Evolutionary conservation across 192 early-diverging fungal genomes (phyloP).

Genomic region (Rhizoclosmatium globosum): DNA sequence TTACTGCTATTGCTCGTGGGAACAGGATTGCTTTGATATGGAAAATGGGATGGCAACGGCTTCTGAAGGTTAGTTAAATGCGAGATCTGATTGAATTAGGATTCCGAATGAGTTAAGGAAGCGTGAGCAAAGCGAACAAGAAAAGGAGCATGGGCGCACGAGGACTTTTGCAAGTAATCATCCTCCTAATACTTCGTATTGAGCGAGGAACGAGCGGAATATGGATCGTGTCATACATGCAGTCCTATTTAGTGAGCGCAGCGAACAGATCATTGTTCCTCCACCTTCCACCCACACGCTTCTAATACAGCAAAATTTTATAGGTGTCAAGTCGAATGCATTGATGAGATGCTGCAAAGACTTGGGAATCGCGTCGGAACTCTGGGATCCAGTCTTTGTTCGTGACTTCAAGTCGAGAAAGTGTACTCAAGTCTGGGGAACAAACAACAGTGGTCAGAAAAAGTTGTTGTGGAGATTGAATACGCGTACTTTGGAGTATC

Average conservation of each 20-base stretch:
- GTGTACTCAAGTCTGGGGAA: slow-evolving; percentile 80
- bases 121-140: too few relatives aligned
- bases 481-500: slow-evolving; percentile 71
- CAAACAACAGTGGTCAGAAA: slow-evolving; percentile 76
- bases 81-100: too few relatives aligned
- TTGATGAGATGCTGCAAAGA: slow-evolving; percentile 98
- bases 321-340: slow-evolving; percentile 84
- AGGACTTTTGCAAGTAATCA: neutral
- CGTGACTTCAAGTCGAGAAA: slow-evolving; percentile 84
- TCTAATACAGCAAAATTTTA: neutral
- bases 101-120: too few relatives aligned
- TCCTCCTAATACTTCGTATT: too few relatives aligned
- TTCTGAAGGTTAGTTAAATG: slow-evolving; percentile 64
- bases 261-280: too few relatives aligned
- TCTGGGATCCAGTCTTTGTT: slow-evolving; percentile 94
- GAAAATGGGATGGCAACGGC: slow-evolving; percentile 79
- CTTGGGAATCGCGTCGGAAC: slow-evolving; percentile 77
- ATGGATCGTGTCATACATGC: too few relatives aligned
- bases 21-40: slow-evolving; percentile 87
- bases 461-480: slow-evolving; percentile 90
- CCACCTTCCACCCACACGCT: too few relatives aligned
- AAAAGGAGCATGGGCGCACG: neutral
- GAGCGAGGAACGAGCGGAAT: too few relatives aligned
- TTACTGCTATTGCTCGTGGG: slow-evolving; percentile 94
- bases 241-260: too few relatives aligned